Evolutionary conservation across 1,284 basidiomycete species (phyloP).

Genomic region (Apiotrichum mycotoxinovorans): DNA sequence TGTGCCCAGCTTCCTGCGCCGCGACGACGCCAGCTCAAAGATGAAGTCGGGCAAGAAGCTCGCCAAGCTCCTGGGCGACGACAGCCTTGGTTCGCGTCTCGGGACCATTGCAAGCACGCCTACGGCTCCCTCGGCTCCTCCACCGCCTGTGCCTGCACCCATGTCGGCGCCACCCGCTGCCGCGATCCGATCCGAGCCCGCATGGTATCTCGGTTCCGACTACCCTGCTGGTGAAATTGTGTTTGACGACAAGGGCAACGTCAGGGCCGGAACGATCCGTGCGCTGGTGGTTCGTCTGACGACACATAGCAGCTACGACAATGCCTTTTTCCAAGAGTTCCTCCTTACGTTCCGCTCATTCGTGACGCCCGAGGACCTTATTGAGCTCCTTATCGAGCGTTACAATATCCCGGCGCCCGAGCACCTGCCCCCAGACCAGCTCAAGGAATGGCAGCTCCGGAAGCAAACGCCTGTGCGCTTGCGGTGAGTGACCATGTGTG

Average conservation of each 20-base stretch:
- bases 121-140: neutral
- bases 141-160: neutral
- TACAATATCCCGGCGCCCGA: conserved; percentile 77
- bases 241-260: conserved; percentile 74
- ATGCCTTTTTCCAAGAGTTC: conserved; percentile 83
- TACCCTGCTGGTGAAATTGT: conserved; percentile 76
- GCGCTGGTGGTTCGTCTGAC: conserved; percentile 87
- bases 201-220: conserved; percentile 81
- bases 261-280: conserved; percentile 80
- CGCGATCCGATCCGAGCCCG: conserved; percentile 52
- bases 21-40: conserved; percentile 29
- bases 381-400: conserved; percentile 78
- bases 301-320: conserved; percentile 67
- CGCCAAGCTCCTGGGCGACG: conserved; percentile 68
- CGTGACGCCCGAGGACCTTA: conserved; percentile 76
- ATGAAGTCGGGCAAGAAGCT: conserved; percentile 56
- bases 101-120: neutral
- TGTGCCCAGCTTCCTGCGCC: conserved; percentile 31
- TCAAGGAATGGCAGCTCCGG: conserved; percentile 75
- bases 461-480: conserved; percentile 87
- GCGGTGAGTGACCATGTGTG: conserved; percentile 61
- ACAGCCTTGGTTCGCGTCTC: conserved; percentile 1
- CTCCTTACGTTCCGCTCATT: conserved; percentile 97
- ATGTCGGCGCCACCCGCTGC: conserved; percentile 10
- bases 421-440: conserved; percentile 62